A percentile compares a stretch with the other conserved stretches of the same genome.
Conservation (phyloP, 2,329 filamentous ascomycete genomes). For the Lachnellula subtilissima region DNA sequence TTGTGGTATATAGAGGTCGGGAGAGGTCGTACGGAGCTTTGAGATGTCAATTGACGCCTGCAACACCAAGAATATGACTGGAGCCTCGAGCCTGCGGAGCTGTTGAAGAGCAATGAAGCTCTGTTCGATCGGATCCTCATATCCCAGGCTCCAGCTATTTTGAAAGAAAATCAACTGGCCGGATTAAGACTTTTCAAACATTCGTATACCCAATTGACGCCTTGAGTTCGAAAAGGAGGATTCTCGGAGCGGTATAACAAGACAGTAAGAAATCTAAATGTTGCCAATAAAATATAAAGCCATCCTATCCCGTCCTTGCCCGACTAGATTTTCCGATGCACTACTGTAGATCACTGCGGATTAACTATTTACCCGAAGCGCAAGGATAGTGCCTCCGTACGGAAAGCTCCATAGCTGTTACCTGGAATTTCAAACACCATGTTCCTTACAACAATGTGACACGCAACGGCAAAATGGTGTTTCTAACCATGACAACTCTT, state of each 20-base stretch:
- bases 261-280: not conserved
- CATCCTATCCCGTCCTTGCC: conserved; percentile 16
- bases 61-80: conserved; percentile 37
- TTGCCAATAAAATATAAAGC: not conserved
- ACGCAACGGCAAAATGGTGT: conserved; percentile 53
- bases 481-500: conserved; percentile 69
- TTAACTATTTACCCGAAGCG: conserved; percentile 10
- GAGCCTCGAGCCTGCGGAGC: conserved; percentile 33
- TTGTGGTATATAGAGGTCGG: conserved; percentile 26
- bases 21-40: conserved; percentile 7
- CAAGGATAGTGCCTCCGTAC: not conserved
- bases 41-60: conserved; percentile 33
- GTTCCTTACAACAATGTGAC: conserved; percentile 3
- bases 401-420: conserved; percentile 16
- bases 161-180: conserved; percentile 3
- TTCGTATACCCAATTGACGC: conserved; percentile 1
- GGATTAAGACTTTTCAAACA: not conserved
- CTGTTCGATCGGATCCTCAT: conserved; percentile 52
- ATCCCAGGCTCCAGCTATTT: conserved; percentile 15
- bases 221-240: not conserved
- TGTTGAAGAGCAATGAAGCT: conserved; percentile 43
- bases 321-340: conserved; percentile 22
- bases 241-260: not conserved
- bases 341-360: conserved; percentile 18
- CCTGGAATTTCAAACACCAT: conserved; percentile 4